These are phyloP conservation scores for Boletus vinaceobasis DNA, from an alignment of 768 basidiomycete species.

Conservation along the genomic window DNA sequence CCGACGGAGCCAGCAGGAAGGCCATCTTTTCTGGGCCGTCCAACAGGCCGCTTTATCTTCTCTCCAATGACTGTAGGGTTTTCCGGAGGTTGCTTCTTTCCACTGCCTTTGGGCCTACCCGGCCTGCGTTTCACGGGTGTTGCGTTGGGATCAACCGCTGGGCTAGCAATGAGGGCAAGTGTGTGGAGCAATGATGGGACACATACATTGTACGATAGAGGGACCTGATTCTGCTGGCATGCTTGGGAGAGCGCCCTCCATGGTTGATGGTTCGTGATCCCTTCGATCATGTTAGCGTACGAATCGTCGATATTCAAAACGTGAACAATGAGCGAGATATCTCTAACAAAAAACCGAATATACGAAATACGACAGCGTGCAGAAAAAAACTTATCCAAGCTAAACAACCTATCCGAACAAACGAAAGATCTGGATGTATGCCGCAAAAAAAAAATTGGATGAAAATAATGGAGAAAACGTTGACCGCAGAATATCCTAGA, in stretches of 20 bases:
- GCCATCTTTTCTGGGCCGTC: conserved; percentile 78
- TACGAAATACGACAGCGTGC: conserved; percentile 27
- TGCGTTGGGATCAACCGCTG: conserved; percentile 26
- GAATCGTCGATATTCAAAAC: conserved; percentile 18
- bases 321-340: conserved; percentile 24
- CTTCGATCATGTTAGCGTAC: conserved; percentile 27
- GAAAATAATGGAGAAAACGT: conserved; percentile 13
- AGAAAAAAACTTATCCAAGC: conserved; percentile 34
- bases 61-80: conserved; percentile 38
- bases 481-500: conserved; percentile 8
- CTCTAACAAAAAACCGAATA: conserved; percentile 33
- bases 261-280: conserved; percentile 13
- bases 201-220: conserved; percentile 27
- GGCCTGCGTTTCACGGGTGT: conserved; percentile 60
- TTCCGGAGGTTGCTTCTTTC: conserved; percentile 56
- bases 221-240: conserved; percentile 26
- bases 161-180: conserved; percentile 5
- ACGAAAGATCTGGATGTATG: conserved; percentile 16
- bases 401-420: conserved; percentile 28
- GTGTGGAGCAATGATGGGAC: not conserved
- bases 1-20: conserved; percentile 71
- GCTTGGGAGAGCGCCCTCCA: conserved; percentile 27
- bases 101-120: conserved; percentile 77
- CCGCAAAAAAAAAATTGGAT: conserved; percentile 4
- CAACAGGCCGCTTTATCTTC: conserved; percentile 75